phyloP scores from a whole-genome alignment of 2,329 filamentous ascomycete genomes.

The Lanzia echinophila region DNA sequence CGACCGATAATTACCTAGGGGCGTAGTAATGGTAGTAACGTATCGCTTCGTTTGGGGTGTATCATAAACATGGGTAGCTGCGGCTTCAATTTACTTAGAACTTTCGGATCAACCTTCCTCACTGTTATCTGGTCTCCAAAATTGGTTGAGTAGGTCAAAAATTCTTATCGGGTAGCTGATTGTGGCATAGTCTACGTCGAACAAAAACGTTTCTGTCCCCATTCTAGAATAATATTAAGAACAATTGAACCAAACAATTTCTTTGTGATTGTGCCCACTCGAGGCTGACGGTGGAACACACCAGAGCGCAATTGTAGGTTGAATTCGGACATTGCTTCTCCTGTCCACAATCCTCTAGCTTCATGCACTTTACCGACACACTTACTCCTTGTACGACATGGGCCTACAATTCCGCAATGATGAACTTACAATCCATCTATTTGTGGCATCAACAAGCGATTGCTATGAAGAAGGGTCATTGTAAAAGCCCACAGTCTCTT shows the following conservation, averaged over 20 bases:
- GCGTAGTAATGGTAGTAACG: constrained; percentile 1
- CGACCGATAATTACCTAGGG: constrained; percentile 1
- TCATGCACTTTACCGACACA: constrained; percentile 16
- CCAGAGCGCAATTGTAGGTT: constrained; percentile 6
- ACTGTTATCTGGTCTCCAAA: neutral
- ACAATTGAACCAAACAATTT: constrained; percentile 13
- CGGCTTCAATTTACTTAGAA: constrained; percentile 8
- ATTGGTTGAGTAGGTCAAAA: constrained; percentile 2
- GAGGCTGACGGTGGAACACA: constrained; percentile 25
- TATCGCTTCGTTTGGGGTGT: constrained; percentile 8
- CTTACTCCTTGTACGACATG: constrained; percentile 8
- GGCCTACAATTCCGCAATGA: constrained; percentile 8
- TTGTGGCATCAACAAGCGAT: constrained; percentile 16
- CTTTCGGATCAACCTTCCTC: constrained; percentile 1
- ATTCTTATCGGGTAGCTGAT: constrained; percentile 5
- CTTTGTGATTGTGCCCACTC: constrained; percentile 19
- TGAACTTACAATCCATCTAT: constrained; percentile 5
- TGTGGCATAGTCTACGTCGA: constrained; percentile 4
- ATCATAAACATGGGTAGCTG: constrained; percentile 16
- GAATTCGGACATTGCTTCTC: constrained; percentile 12
- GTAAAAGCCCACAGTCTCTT: constrained; percentile 10
- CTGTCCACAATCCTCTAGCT: constrained; percentile 10
- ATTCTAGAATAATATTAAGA: constrained; percentile 12
- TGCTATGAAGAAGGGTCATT: constrained; percentile 16
- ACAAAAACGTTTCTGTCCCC: constrained; percentile 6